Evolutionary conservation across 2,329 filamentous ascomycete species (phyloP), one percentile per base, ranked within the genome.

Genomic region (Didymosphaeria variabile): DNA sequence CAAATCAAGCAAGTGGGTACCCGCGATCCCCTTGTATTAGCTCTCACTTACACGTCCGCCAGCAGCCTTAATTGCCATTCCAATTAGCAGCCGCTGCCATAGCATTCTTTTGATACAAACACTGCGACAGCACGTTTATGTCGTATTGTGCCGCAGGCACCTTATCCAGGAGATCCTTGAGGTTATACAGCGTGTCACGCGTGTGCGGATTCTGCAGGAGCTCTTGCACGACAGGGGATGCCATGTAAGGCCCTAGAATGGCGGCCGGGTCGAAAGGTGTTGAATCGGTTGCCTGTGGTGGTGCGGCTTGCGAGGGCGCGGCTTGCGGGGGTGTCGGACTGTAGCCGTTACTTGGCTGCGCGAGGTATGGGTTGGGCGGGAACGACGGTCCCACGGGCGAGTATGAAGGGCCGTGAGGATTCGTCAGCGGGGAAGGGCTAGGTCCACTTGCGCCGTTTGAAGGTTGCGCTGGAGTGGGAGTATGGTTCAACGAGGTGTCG

Each of bases 151-250:
- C 87, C 23, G 84, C 85, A 0, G 88, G 87, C 57, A 93, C 88
- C 12, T 84, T 82, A 53, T 88, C 85, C 26, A 93, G 83, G 15
- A 94, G 89, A 42, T 86, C 84, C 55, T 86, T 84, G 63, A 97
- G 86, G 31, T 95, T 87, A 58, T 86, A 83, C 86, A 95, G 90
- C 72, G 96, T 91, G 17, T 86, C 69, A 50, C 77, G 73, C 10
- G 70, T 69, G 31, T 82, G 76, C 8, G 70, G 66, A 5, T 60
- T 60, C 32, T 55, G 63, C 29, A 83, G 66, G 19, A 83, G 73
- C 55, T 75, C 70, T 44, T 73, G 67, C 13, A 82, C 80, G 17
- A 80, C 79, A 0, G 81, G 79, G 3, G 77, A 71, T 34, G 78
- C 72, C 42, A 82, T 79, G 54, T 79, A 75, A 1, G 77, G 74